A percentile compares a stretch with the other conserved stretches of the same genome.
These are phyloP conservation scores for Crithidia acanthocephali DNA, from an alignment of 208 protist genomes.

Conservation along the genomic window DNA sequence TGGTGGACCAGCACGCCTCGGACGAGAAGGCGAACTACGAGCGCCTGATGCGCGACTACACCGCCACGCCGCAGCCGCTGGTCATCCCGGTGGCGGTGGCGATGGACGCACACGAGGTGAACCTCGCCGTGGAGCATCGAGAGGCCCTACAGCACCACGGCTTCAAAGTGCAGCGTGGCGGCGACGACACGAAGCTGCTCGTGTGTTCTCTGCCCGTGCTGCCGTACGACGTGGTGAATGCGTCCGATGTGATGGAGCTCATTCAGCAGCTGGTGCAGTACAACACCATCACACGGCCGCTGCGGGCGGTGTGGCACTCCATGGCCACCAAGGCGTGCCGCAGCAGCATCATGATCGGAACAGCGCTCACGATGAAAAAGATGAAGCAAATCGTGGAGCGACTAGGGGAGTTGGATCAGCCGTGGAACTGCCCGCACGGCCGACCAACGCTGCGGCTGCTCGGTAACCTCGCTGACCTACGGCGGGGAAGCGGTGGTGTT, in stretches of 20 bases:
- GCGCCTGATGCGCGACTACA: constrained; percentile 69
- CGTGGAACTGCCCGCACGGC: constrained; percentile 96
- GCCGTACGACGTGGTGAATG: constrained; percentile 85
- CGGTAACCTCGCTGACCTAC: constrained; percentile 40
- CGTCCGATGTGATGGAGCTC: constrained; percentile 90
- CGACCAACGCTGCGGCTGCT: constrained; percentile 89
- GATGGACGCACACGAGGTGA: constrained; percentile 80
- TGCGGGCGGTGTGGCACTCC: constrained; percentile 89
- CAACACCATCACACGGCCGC: constrained; percentile 52
- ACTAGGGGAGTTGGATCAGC: constrained; percentile 83
- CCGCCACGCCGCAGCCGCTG: constrained; percentile 83
- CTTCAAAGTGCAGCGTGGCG: constrained; percentile 74
- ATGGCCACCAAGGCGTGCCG: constrained; percentile 94
- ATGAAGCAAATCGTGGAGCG: constrained; percentile 84
- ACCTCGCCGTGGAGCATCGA: constrained; percentile 76
- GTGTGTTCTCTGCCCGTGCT: constrained; percentile 83
- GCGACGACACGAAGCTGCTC: constrained; percentile 66
- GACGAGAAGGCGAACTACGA: constrained; percentile 97
- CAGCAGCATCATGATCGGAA: constrained; percentile 95
- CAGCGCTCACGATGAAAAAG: constrained; percentile 61
- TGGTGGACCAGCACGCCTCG: constrained; percentile 96
- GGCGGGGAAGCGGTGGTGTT: not conserved
- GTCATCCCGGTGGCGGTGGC: constrained; percentile 70
- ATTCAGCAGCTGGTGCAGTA: constrained; percentile 80
- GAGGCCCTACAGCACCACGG: constrained; percentile 80